Base-by-base conservation (phyloP, 345 rosid genomes). In the Gossypium ekmanianum region DNA sequence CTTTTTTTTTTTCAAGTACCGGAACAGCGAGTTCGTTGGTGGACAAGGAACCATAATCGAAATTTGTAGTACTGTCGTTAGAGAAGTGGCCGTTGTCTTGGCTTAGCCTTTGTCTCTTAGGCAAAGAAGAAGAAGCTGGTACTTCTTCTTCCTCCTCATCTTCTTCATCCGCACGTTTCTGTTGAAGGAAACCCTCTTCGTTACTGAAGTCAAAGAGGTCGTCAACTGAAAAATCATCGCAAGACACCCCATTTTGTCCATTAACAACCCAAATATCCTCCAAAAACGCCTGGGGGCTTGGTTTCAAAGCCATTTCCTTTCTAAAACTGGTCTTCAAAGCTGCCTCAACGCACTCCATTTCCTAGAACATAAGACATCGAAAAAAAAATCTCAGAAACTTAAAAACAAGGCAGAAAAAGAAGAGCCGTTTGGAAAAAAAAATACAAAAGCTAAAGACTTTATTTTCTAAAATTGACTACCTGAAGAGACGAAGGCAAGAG, bases 121-220 rank as follows among this genome's bases (percentile, higher is more conserved):
- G 67, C 48, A 79, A 64, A 70, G 81, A 74, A 29, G 67, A 71
- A 61, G 74, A 65, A 70, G 55, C 56, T 1, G 74, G 54, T 18
- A 68, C 78, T 3, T 76, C 79, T 3, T 76, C 79, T 29, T 67
- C 62, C 48, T 76, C 74, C 18, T 52, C 57, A 4, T 58, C 34
- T 22, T 58, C 34, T 3, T 77, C 83, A 55, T 77, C 41, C 47
- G 71, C 81, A 11, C 75, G 65, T 8, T 34, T 34, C 41, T 76
- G 84, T 4, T 84, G 83, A 2, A 74, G 74, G 18, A 86, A 84
- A 24, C 78, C 91, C 20, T 87, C 88, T 5, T 84, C 91, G 78
- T 90, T 91, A 5, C 94, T 86, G 77, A 94, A 89, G 83, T 94
- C 98, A 22, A 94, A 85, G 48, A 94, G 81, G 45, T 90, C 92